A percentile compares a stretch with the other conserved stretches of the same genome.
These are phyloP conservation scores for Pueraria montana DNA, from an alignment of 306 rosid genomes.

Conservation along the genomic window DNA sequence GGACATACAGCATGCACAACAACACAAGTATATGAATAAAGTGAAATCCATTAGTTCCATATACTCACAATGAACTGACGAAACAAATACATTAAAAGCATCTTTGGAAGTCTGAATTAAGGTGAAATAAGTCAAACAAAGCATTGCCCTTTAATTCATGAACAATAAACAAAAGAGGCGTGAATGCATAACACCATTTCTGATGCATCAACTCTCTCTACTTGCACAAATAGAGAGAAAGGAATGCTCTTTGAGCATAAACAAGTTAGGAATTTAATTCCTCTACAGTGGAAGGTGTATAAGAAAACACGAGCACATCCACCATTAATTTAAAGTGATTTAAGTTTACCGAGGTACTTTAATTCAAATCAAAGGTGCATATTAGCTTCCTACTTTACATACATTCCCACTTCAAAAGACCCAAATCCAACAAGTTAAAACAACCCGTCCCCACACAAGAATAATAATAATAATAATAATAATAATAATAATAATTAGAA, in stretches of 20 bases:
- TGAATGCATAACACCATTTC: neutral
- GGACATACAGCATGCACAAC: neutral
- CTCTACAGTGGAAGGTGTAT: neutral
- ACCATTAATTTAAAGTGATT: neutral
- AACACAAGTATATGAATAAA: neutral
- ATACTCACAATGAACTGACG: neutral
- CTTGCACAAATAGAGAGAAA: neutral
- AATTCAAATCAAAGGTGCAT: neutral
- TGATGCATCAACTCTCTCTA: neutral
- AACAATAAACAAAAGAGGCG: neutral
- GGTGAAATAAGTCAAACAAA: neutral
- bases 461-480: too few species aligned
- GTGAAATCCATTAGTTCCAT: neutral
- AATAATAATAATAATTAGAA: too few species aligned
- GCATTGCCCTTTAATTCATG: neutral
- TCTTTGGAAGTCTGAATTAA: neutral
- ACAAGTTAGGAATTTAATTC: neutral
- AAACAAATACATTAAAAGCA: neutral
- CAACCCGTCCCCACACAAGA: neutral
- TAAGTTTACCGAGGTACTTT: neutral
- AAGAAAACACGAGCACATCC: too few species aligned
- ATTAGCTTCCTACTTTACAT: neutral
- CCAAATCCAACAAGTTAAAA: slow-evolving; percentile 5
- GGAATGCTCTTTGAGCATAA: neutral
- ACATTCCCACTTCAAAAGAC: neutral